Percentiles rank a stretch among this genome's conserved stretches.
phyloP scores from a whole-genome alignment of 2,329 filamentous ascomycete genomes.

The Botrytis sinoallii region DNA sequence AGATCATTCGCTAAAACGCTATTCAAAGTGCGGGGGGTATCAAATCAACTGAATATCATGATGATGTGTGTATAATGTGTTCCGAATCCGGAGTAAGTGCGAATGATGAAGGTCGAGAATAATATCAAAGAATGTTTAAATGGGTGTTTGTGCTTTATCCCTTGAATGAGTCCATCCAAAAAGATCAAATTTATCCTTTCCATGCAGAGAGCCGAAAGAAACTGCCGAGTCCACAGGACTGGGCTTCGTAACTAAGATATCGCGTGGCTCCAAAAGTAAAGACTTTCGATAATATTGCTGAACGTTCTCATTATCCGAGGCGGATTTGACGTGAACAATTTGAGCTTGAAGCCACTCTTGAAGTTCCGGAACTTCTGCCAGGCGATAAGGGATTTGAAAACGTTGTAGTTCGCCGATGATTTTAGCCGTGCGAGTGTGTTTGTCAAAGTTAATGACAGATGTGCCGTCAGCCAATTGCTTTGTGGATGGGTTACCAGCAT shows the following conservation, averaged over 20 bases:
- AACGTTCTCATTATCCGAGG: slow-evolving; percentile 57
- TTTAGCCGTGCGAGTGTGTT: slow-evolving; percentile 89
- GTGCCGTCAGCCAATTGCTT: slow-evolving; percentile 73
- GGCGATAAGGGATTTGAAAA: slow-evolving; percentile 89
- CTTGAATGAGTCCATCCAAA: slow-evolving; percentile 48
- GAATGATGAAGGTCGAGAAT: neutral
- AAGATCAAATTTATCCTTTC: slow-evolving; percentile 52
- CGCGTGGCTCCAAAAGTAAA: slow-evolving; percentile 61
- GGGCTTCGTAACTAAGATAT: slow-evolving; percentile 33
- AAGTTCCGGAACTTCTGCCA: slow-evolving; percentile 79
- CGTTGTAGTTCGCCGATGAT: slow-evolving; percentile 94
- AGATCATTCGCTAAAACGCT: slow-evolving; percentile 39
- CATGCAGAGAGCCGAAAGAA: slow-evolving; percentile 30
- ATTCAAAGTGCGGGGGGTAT: slow-evolving; percentile 38
- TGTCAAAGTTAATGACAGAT: slow-evolving; percentile 95
- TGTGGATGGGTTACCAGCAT: slow-evolving; percentile 86
- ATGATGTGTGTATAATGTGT: slow-evolving; percentile 21
- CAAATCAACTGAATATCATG: slow-evolving; percentile 34
- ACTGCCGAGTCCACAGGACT: slow-evolving; percentile 34
- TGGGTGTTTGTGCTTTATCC: slow-evolving; percentile 20
- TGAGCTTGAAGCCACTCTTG: slow-evolving; percentile 90
- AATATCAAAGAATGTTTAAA: slow-evolving; percentile 14
- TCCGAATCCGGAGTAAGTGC: slow-evolving; percentile 14
- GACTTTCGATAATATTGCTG: slow-evolving; percentile 67
- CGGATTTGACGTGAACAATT: slow-evolving; percentile 62